Base-by-base conservation (phyloP, 192 early-diverging fungal species). In the Phycomyces blakesleeanus region DNA sequence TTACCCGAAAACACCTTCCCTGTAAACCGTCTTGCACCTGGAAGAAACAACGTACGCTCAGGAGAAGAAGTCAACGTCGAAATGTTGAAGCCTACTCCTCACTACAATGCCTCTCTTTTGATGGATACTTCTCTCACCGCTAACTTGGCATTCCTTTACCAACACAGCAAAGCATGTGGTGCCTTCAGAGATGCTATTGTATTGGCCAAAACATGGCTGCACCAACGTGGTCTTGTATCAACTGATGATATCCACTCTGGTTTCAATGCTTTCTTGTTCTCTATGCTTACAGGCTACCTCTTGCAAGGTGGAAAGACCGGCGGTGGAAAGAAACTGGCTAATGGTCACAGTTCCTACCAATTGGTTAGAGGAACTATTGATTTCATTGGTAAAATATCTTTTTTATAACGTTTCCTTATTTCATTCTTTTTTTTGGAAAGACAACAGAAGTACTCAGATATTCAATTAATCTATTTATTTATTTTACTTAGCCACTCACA, bases 281-380 rank as follows among this genome's bases (percentile, higher is more conserved):
- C 85, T 40, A 91, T 97, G 91, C 54, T 95, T n/a, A 85, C 96
- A 78, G 91, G 80, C 0, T 95, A 90, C 68, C 76, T 98, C 50
- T 72, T 98, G 55, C 72, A 89, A 54, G 74, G 78, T 18, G 84
- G 80, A 37, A 80, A 77, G 1, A 55, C 74, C 11, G 80, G 78
- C 34, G 84, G 74, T 47, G 76, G 76, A 8, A 88, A 83, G 75
- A 85, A 82, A 55, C 68, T 95, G 29, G 78, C 83, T 14, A 78
- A 77, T 29, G 78, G 81, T 14, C 93, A 89, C 77, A 90, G 83
- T 69, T 86, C 90, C 8, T 93, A 93, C 73, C 92, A 95, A 72
- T 78, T 98, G 68, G 77, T 95, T 55, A 85, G 87, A 47, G 88
- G 93, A 42, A 85, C 89, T 0, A 83, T 98, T 51, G 92, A 95